These are phyloP conservation scores for Penicillium desertorum DNA, from an alignment of 495 filamentous ascomycete species.

Conservation along the genomic window DNA sequence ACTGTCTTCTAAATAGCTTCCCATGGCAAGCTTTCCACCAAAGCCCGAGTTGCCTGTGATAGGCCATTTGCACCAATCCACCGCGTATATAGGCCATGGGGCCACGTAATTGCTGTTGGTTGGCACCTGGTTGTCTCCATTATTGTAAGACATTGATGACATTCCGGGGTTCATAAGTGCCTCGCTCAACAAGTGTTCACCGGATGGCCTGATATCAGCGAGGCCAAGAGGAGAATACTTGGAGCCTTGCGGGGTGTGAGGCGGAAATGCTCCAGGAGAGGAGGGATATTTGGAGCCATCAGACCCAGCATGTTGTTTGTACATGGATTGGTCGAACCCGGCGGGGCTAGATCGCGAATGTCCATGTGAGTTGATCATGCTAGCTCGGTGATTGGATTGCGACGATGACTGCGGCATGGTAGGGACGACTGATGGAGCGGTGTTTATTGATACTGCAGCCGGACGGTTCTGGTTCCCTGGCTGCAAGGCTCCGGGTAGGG, in stretches of 20 bases:
- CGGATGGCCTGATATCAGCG: conserved; percentile 82
- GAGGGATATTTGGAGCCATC: conserved; percentile 67
- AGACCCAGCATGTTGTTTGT: conserved; percentile 66
- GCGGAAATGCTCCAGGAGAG: conserved; percentile 64
- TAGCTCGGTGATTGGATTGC: conserved; percentile 65
- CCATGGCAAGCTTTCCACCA: conserved; percentile 86
- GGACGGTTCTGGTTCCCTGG: conserved; percentile 64
- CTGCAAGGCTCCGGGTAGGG: conserved; percentile 71
- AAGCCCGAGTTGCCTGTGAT: conserved; percentile 64
- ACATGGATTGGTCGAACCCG: conserved; percentile 68
- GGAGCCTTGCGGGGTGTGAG: conserved; percentile 69
- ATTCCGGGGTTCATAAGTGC: conserved; percentile 45
- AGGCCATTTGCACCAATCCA: conserved; percentile 99
- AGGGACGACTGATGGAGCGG: conserved; percentile 66
- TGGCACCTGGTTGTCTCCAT: conserved; percentile 50
- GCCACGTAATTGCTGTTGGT: conserved; percentile 88
- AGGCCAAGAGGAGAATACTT: conserved; percentile 84
- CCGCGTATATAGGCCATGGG: conserved; percentile 92
- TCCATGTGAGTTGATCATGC: conserved; percentile 60
- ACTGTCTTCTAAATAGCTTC: conserved; percentile 95
- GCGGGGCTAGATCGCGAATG: conserved; percentile 87
- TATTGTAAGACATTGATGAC: conserved; percentile 34
- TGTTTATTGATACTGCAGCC: conserved; percentile 65
- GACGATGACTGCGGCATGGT: conserved; percentile 65
- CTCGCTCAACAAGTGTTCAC: conserved; percentile 73